Base-by-base conservation (phyloP, 2,329 filamentous ascomycete genomes). In the Beauveria australis region DNA sequence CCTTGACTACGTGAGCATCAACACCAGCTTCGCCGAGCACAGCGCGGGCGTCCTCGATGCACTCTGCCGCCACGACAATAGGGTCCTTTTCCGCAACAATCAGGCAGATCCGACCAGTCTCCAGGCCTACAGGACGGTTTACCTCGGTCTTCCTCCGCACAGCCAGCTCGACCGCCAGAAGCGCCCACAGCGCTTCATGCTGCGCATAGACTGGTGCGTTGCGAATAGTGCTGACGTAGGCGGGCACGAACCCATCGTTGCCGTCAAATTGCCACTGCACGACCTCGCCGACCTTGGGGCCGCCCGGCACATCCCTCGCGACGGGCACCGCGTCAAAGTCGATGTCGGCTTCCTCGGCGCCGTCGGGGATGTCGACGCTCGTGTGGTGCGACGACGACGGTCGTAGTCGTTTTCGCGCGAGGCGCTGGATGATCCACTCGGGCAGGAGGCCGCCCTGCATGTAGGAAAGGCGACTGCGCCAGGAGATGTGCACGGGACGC, bases 151-250 rank as follows among this genome's bases (percentile, higher is more conserved):
- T 41, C 30, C 43, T 48, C 16, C 58, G 51, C 22, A 5, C 30
- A 5, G 73, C 71, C 19, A 89, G 74, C 41, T 79, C 70, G 16
- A 72, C 68, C 0, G 81, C 79, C 37, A 92, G 76, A 1, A 76
- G 72, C 26, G 70, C 69, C 89, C 89, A 93, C 47, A 83, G 77
- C 43, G 76, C 76, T 10, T 78, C 76, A 37, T 71, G 69, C 64
- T 88, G 81, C 14, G 81, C 79, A 63, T 87, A 83, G 24, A 92
- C 84, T 0, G 89, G 90, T 2, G 86, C 87, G 67, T 88, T 74
- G 22, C 85, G 80, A 65, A 93, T 87, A 33, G 82, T 85, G 61
- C 84, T 89, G 67, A 91, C 81, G 67, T 92, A 92, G 0, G 89
- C 82, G 2, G 78, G 76, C 5, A 91, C 76, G 67, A 91, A 92